A percentile compares a stretch with the other conserved stretches of the same genome.
phyloP scores from a whole-genome alignment of 441 rosid genomes.

The Iberis amara region DNA sequence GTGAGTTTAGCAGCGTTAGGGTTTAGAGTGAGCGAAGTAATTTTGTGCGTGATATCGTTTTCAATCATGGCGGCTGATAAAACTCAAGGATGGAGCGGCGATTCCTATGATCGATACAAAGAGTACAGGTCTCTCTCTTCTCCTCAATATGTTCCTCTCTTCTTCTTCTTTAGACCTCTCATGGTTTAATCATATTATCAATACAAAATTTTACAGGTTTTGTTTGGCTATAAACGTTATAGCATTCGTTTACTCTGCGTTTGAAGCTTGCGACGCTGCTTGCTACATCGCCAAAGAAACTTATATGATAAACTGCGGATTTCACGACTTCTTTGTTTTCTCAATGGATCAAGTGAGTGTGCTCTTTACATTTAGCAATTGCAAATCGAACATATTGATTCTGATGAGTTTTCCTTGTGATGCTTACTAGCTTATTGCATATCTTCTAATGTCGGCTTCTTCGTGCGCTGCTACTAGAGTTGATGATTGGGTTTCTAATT shows the following conservation, averaged over 20 bases:
- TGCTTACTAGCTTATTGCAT: slow-evolving; percentile 55
- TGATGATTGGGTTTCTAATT: slow-evolving; percentile 88
- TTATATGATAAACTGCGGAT: slow-evolving; percentile 44
- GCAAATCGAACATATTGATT: neutral
- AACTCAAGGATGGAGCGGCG: slow-evolving; percentile 97
- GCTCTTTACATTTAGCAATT: neutral
- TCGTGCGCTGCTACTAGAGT: slow-evolving; percentile 88
- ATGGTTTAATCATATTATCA: neutral
- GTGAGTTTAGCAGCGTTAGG: slow-evolving; percentile 48
- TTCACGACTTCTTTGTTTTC: slow-evolving; percentile 55
- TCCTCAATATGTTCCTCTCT: too few species aligned
- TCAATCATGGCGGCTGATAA: slow-evolving; percentile 93
- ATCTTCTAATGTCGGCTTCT: slow-evolving; percentile 80
- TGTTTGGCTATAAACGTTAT: slow-evolving; percentile 77
- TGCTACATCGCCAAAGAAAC: slow-evolving; percentile 44
- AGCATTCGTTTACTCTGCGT: slow-evolving; percentile 66
- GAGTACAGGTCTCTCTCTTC: slow-evolving; percentile 63
- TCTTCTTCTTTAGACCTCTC: neutral
- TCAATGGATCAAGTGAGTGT: slow-evolving; percentile 81
- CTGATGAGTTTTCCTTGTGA: neutral
- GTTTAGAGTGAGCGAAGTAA: slow-evolving; percentile 57
- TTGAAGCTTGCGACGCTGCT: slow-evolving; percentile 64
- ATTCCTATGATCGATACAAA: slow-evolving; percentile 85
- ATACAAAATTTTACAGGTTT: slow-evolving; percentile 43
- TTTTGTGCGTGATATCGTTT: slow-evolving; percentile 82